Percentiles rank a stretch among this genome's conserved stretches.
These are phyloP conservation scores for Globisporangium paroecandrum DNA, from an alignment of 352 stramenopile species.

Conservation along the genomic window DNA sequence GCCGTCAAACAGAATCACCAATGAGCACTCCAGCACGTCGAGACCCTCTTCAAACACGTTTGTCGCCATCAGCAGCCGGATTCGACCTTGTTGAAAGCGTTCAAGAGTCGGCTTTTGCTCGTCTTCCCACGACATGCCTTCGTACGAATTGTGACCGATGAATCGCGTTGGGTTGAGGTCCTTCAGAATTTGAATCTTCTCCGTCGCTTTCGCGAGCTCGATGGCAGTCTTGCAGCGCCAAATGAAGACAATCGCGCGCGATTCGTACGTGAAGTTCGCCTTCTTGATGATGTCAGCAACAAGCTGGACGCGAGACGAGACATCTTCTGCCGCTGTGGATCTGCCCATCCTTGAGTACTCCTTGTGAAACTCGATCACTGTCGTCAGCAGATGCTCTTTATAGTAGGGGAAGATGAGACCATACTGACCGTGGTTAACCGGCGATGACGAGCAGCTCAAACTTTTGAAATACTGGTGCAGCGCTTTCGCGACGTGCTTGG, in stretches of 20 bases:
- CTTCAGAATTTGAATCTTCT: slow-evolving; percentile 43
- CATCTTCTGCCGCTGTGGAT: slow-evolving; percentile 22
- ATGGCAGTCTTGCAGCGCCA: slow-evolving; percentile 63
- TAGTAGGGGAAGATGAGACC: slow-evolving; percentile 31
- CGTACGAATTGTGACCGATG: slow-evolving; percentile 76
- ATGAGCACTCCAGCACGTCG: slow-evolving; percentile 72
- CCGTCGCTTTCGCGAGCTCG: slow-evolving; percentile 62
- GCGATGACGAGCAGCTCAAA: slow-evolving; percentile 15
- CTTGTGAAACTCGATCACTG: slow-evolving; percentile 25
- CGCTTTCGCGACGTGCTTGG: slow-evolving; percentile 30
- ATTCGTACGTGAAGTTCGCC: slow-evolving; percentile 48
- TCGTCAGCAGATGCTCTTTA: slow-evolving; percentile 26
- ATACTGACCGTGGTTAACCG: slow-evolving; percentile 24
- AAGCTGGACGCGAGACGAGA: slow-evolving; percentile 54
- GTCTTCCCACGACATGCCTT: slow-evolving; percentile 80
- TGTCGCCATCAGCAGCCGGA: slow-evolving; percentile 69
- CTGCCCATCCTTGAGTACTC: neutral
- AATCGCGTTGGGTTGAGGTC: slow-evolving; percentile 70
- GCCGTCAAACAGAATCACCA: slow-evolving; percentile 78
- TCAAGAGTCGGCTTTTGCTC: slow-evolving; percentile 73
- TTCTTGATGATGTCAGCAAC: slow-evolving; percentile 45
- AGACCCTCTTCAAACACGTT: slow-evolving; percentile 81
- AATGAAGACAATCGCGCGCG: slow-evolving; percentile 78
- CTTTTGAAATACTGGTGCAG: slow-evolving; percentile 34
- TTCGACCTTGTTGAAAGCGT: slow-evolving; percentile 59